Conservation (phyloP, 2,329 filamentous ascomycete genomes). For the Fusarium goolgardi region DNA sequence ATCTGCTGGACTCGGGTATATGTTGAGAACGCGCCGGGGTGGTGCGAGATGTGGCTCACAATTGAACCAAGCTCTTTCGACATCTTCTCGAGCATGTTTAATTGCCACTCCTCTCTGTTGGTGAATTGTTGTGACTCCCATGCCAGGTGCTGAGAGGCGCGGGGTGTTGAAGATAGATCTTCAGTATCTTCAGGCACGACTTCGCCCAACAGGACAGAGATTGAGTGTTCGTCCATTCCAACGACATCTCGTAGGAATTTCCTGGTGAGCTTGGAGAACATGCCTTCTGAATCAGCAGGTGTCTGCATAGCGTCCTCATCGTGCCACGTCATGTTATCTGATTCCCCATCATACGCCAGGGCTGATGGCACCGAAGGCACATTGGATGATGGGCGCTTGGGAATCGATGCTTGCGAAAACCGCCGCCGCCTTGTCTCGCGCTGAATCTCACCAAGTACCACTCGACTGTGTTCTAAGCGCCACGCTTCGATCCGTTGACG, state of each 20-base stretch:
- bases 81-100: slow-evolving; percentile 83
- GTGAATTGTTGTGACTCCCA: slow-evolving; percentile 48
- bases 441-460: slow-evolving; percentile 88
- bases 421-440: slow-evolving; percentile 80
- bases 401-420: slow-evolving; percentile 66
- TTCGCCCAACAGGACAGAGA: slow-evolving; percentile 90
- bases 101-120: slow-evolving; percentile 71
- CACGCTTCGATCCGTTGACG: slow-evolving; percentile 89
- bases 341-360: slow-evolving; percentile 46
- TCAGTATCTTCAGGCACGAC: slow-evolving; percentile 67
- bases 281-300: slow-evolving; percentile 69
- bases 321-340: slow-evolving; percentile 63
- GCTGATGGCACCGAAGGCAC: slow-evolving; percentile 46
- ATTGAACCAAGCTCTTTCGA: slow-evolving; percentile 87
- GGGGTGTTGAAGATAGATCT: slow-evolving; percentile 61
- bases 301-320: slow-evolving; percentile 61
- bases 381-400: slow-evolving; percentile 47
- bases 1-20: slow-evolving; percentile 75
- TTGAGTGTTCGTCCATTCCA: slow-evolving; percentile 85
- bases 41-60: slow-evolving; percentile 80
- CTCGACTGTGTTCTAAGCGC: slow-evolving; percentile 89
- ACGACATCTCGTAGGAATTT: slow-evolving; percentile 90
- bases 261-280: slow-evolving; percentile 84
- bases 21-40: slow-evolving; percentile 89
- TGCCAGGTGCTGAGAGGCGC: slow-evolving; percentile 54